Conservation (phyloP, 306 rosid species). For the Malus orientalis region DNA sequence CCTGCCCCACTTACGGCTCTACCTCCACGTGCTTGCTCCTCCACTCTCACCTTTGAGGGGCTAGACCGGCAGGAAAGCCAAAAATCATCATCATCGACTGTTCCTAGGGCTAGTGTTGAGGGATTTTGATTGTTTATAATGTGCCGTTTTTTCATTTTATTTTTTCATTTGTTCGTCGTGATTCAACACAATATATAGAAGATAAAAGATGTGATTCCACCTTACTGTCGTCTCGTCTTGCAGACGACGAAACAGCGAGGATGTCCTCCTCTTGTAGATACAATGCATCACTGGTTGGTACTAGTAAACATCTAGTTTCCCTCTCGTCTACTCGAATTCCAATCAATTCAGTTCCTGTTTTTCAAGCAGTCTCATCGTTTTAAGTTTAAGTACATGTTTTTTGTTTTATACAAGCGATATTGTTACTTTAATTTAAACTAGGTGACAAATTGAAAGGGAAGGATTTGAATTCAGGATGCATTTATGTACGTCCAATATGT, state of each 20-base stretch:
- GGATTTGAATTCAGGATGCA: not conserved
- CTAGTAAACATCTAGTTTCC: slow-evolving; percentile 13
- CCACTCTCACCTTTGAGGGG: slow-evolving; percentile 64
- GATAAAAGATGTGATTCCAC: slow-evolving; percentile 54
- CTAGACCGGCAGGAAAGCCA: slow-evolving; percentile 70
- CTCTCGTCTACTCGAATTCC: not conserved
- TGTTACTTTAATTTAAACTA: not conserved
- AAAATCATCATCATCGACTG: slow-evolving; percentile 65
- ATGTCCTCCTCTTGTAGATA: slow-evolving; percentile 67
- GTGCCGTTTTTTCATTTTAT: slow-evolving; percentile 20
- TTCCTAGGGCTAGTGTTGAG: slow-evolving; percentile 73
- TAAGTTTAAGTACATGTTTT: no score
- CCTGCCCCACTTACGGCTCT: slow-evolving; percentile 27
- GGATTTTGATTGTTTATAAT: slow-evolving; percentile 82
- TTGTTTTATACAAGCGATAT: not conserved
- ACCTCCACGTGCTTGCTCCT: slow-evolving; percentile 62
- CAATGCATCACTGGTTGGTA: slow-evolving; percentile 7
- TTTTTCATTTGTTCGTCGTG: slow-evolving; percentile 27
- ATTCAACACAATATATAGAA: slow-evolving; percentile 73
- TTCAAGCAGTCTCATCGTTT: not conserved
- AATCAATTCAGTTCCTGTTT: not conserved
- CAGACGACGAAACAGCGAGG: slow-evolving; percentile 36
- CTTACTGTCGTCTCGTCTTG: slow-evolving; percentile 27
- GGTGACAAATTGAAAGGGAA: not conserved
- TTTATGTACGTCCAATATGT: not conserved